These are phyloP conservation scores for Nannizzia gypsea DNA, from an alignment of 2,329 filamentous ascomycete species.

Conservation along the genomic window DNA sequence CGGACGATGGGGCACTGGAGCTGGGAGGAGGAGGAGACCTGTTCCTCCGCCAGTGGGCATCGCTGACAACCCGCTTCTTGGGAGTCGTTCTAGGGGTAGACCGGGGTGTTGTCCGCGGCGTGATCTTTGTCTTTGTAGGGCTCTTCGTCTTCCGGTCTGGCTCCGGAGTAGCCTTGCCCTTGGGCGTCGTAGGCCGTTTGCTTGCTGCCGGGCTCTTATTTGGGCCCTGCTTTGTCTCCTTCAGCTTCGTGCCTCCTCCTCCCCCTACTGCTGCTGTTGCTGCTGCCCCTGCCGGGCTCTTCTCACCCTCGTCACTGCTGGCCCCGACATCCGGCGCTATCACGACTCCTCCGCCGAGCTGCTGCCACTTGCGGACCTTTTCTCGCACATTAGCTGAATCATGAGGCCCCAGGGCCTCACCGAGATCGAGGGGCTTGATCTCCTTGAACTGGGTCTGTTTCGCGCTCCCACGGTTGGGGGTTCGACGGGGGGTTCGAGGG, in stretches of 20 bases:
- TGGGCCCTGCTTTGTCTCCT: constrained; percentile 20
- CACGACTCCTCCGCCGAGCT: constrained; percentile 57
- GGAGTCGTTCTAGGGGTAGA: constrained; percentile 44
- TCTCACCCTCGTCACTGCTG: constrained; percentile 40
- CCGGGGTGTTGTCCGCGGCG: constrained; percentile 18
- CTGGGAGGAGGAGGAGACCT: constrained; percentile 28
- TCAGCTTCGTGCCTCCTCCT: constrained; percentile 19
- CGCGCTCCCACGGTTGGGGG: constrained; percentile 41
- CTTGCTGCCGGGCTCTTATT: constrained; percentile 22
- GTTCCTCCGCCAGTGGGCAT: constrained; percentile 65
- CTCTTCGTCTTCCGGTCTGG: constrained; percentile 8
- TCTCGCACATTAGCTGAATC: constrained; percentile 58
- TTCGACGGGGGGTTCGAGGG: constrained; percentile 28
- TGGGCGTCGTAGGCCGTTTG: constrained; percentile 24
- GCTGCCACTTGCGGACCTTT: constrained; percentile 76
- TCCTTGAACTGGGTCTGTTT: constrained; percentile 45
- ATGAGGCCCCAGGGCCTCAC: constrained; percentile 44
- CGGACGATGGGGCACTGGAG: constrained; percentile 27
- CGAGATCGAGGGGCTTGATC: constrained; percentile 44
- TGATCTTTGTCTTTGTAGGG: constrained; percentile 9
- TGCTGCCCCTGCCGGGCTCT: constrained; percentile 9
- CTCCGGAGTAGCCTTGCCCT: constrained; percentile 15
- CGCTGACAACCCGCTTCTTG: constrained; percentile 85
- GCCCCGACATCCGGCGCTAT: constrained; percentile 49
- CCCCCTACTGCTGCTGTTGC: no score